Evolutionary conservation across 257 asterid species (phyloP).

Genomic region (Marsdenia floribunda): DNA sequence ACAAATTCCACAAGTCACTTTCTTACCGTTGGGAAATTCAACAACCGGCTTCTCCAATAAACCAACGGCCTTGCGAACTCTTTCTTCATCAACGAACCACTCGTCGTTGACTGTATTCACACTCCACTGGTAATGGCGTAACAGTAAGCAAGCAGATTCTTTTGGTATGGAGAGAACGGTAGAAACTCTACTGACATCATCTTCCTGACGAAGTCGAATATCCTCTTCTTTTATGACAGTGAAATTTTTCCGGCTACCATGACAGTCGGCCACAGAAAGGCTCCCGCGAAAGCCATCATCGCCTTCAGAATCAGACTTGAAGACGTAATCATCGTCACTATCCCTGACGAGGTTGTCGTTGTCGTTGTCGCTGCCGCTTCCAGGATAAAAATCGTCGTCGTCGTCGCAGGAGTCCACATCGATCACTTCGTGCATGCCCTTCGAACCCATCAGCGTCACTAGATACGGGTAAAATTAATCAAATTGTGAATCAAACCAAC

Average conservation of each 20-base stretch:
- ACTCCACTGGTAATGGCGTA: slow-evolving; percentile 26
- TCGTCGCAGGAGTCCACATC: slow-evolving; percentile 13
- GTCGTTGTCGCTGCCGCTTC: slow-evolving; percentile 2
- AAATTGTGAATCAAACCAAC: neutral
- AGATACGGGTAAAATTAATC: neutral
- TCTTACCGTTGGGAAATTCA: slow-evolving; percentile 31
- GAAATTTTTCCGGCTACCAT: slow-evolving; percentile 8
- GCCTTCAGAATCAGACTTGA: slow-evolving; percentile 8
- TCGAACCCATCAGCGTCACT: neutral
- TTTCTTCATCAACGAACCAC: slow-evolving; percentile 32
- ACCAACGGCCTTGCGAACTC: slow-evolving; percentile 53
- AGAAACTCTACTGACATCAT: slow-evolving; percentile 19
- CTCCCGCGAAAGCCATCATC: slow-evolving; percentile 1
- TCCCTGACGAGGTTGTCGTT: neutral
- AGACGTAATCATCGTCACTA: neutral
- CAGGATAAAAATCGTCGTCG: slow-evolving; percentile 2
- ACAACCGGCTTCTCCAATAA: slow-evolving; percentile 48
- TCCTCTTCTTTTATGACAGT: slow-evolving; percentile 20
- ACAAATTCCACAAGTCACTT: slow-evolving; percentile 85
- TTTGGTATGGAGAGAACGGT: slow-evolving; percentile 24
- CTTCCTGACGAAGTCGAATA: slow-evolving; percentile 25
- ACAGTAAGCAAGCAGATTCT: slow-evolving; percentile 18
- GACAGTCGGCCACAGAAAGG: neutral
- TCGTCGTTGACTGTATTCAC: slow-evolving; percentile 26
- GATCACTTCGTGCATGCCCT: slow-evolving; percentile 6